Evolutionary conservation across 73 alveolate species (phyloP), one percentile per base, ranked within the genome.

Genomic region (Paramecium octaurelia): DNA sequence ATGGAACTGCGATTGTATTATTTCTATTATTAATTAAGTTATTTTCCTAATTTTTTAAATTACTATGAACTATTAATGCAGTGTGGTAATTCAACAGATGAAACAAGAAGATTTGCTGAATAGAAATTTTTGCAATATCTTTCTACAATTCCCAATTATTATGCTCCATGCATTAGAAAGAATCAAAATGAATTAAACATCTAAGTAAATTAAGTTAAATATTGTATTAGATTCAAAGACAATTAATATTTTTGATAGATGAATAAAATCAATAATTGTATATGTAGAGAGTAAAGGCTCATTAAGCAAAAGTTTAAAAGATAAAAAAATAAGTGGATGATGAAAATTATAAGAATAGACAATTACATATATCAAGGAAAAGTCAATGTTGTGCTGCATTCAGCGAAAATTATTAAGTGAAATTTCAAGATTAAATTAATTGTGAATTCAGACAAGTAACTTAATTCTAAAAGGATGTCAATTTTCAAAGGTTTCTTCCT

Each of bases 361-460:
- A 40, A 23, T 18, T 24, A 4, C 91, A 80, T 46, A 42, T 44
- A 10, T 48, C 46, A 44, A 80, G 57, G 24, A 80, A 80, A 21
- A 38, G 75, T 1, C 14, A 20, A 44, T 80, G 91, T 80, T 80
- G 91, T 80, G 91, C 91, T 3, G 91, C 91, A 20, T 80, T 40
- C 18, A 44, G 76, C 9, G 76, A 80, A 46, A 48, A 80, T 80
- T 80, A 44, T 48, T 23, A 42, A 24, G n/a, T 18, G 11, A 42
- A 31, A 42, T 80, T 80, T 43, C 4, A 40, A 11, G 91, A 80
- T 40, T 35, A 80, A 80, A 42, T 80, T 59, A 35, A 80, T 48
- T 44, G 76, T 44, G 91, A 80, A 48, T 80, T 31, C 16, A 20
- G 75, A 18, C 46, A 48, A 24, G 29, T 20, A 11, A 48, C 71